Conservation (phyloP, 164 flowering plant species). For the Warburgia ugandensis region DNA sequence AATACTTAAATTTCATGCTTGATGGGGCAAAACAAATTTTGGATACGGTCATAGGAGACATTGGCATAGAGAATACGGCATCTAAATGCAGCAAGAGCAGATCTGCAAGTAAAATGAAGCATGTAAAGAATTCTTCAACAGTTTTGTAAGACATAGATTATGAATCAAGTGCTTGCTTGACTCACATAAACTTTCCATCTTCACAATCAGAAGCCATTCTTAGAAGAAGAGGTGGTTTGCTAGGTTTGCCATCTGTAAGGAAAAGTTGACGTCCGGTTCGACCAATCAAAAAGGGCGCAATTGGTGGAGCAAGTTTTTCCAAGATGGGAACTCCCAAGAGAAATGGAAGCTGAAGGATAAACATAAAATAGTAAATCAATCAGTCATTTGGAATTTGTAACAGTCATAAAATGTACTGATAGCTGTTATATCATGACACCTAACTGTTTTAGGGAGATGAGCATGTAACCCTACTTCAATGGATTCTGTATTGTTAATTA, state of each 20-base stretch:
- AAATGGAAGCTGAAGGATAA: slow-evolving; percentile 90
- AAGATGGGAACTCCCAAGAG: slow-evolving; percentile 82
- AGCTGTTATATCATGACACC: no score
- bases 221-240: slow-evolving; percentile 78
- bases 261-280: slow-evolving; percentile 88
- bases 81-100: slow-evolving; percentile 77
- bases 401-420: no score
- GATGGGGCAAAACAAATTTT: neutral
- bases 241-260: slow-evolving; percentile 79
- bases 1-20: no score
- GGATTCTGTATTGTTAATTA: no score
- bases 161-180: no score
- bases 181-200: slow-evolving; percentile 84
- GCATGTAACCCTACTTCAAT: no score
- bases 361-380: neutral
- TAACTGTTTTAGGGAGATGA: no score
- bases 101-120: slow-evolving; percentile 43
- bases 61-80: slow-evolving; percentile 79
- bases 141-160: no score
- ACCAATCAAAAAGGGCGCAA: slow-evolving; percentile 72
- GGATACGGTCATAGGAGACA: slow-evolving; percentile 98
- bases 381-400: no score
- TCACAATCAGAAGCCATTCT: slow-evolving; percentile 90
- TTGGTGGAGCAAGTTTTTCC: slow-evolving; percentile 76
- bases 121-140: slow-evolving; percentile 10